Conservation (phyloP, 1,284 basidiomycete genomes). For the Marasmius tenuissimus region DNA sequence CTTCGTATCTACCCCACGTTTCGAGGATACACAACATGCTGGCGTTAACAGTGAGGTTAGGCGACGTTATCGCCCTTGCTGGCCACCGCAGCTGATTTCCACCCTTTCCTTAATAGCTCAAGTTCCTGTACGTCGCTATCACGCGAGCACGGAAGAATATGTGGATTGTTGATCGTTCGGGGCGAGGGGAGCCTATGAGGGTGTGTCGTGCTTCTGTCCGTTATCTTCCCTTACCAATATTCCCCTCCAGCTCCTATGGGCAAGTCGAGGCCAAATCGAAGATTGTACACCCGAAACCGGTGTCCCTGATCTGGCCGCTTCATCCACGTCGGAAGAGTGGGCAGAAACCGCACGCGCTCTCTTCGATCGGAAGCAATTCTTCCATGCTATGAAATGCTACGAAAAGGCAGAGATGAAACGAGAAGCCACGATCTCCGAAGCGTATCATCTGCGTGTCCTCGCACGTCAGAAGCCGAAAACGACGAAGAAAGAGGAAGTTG, state of each 20-base stretch:
- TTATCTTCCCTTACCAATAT: background rate
- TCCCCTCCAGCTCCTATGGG: slow-evolving; percentile 49
- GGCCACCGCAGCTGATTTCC: background rate
- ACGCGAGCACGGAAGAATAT: slow-evolving; percentile 67
- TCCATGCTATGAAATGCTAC: slow-evolving; percentile 64
- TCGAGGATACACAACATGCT: slow-evolving; percentile 49
- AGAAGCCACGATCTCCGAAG: slow-evolving; percentile 29
- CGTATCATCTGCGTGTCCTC: background rate
- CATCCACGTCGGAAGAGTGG: slow-evolving; percentile 58
- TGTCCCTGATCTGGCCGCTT: slow-evolving; percentile 47
- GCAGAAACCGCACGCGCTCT: slow-evolving; percentile 46
- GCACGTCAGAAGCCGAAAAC: background rate
- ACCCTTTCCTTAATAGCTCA: slow-evolving; percentile 43
- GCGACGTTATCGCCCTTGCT: slow-evolving; percentile 1
- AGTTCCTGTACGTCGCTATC: slow-evolving; percentile 69
- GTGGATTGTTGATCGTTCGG: slow-evolving; percentile 66
- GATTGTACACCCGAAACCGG: slow-evolving; percentile 41
- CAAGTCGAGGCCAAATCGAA: slow-evolving; percentile 38
- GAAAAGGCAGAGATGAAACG: slow-evolving; percentile 46
- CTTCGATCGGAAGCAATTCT: slow-evolving; percentile 56
- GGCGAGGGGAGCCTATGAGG: slow-evolving; percentile 56
- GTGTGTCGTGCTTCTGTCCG: slow-evolving; percentile 31
- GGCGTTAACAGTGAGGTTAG: slow-evolving; percentile 59
- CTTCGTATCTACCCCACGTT: slow-evolving; percentile 40
- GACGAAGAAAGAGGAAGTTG: background rate